phyloP scores from a whole-genome alignment of 768 basidiomycete species.

The Boletus subcaerulescens region DNA sequence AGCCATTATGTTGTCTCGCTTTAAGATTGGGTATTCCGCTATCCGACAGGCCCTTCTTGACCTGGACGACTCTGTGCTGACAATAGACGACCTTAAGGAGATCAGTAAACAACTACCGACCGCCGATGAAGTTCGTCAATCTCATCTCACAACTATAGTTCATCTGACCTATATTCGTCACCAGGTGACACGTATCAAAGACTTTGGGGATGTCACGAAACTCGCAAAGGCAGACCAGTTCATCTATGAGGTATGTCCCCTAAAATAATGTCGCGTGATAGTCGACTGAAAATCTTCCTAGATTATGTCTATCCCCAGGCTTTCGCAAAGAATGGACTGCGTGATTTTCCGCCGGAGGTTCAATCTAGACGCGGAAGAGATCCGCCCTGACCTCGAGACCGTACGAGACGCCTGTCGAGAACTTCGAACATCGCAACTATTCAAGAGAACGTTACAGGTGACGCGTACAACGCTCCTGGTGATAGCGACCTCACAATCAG shows the following conservation, averaged over 20 bases:
- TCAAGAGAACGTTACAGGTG: slow-evolving; percentile 72
- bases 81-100: slow-evolving; percentile 72
- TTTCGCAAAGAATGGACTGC: slow-evolving; percentile 69
- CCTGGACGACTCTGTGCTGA: slow-evolving; percentile 64
- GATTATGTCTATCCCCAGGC: slow-evolving; percentile 77
- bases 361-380: slow-evolving; percentile 79
- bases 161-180: not conserved
- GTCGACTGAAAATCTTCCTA: slow-evolving; percentile 29
- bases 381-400: slow-evolving; percentile 75
- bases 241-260: slow-evolving; percentile 59
- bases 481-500: not conserved
- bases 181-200: slow-evolving; percentile 61
- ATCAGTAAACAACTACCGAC: slow-evolving; percentile 77
- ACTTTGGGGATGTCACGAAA: slow-evolving; percentile 68
- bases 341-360: slow-evolving; percentile 84
- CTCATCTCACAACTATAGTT: not conserved
- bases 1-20: slow-evolving; percentile 84
- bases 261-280: not conserved
- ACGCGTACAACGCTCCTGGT: not conserved
- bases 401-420: slow-evolving; percentile 70
- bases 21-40: slow-evolving; percentile 60
- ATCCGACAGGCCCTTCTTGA: slow-evolving; percentile 72
- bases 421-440: slow-evolving; percentile 57
- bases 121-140: slow-evolving; percentile 63
- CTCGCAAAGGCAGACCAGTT: slow-evolving; percentile 85